Percentiles rank a stretch among this genome's conserved stretches.
These are phyloP conservation scores for Globisporangium lucens DNA, from an alignment of 352 stramenopile species.

Conservation along the genomic window DNA sequence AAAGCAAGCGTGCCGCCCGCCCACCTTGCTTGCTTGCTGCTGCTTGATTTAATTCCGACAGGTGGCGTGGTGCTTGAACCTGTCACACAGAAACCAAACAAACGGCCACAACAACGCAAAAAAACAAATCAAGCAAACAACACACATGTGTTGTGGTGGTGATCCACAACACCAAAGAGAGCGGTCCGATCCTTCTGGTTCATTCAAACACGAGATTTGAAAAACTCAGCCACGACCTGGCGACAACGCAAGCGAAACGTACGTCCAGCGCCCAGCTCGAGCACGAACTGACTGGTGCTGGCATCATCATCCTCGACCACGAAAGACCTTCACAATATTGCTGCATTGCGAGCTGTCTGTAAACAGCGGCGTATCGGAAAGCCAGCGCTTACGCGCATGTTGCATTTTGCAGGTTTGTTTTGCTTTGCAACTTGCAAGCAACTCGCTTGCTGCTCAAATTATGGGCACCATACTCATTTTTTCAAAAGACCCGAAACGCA, in stretches of 20 bases:
- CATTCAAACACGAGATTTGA: neutral
- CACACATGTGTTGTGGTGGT: no score
- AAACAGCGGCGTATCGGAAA: neutral
- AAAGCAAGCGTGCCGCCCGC: no score
- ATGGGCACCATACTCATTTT: no score
- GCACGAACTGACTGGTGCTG: neutral
- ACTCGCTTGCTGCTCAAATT: no score
- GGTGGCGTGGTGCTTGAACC: neutral
- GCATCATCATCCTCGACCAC: neutral
- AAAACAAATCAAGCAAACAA: neutral
- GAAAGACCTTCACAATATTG: no score
- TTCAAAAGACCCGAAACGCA: no score
- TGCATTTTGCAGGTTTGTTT: no score
- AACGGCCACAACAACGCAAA: neutral
- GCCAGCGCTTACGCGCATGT: neutral
- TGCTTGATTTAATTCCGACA: neutral
- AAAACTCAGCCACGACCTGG: neutral
- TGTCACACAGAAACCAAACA: neutral
- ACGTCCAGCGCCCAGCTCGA: no score
- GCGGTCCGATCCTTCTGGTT: neutral
- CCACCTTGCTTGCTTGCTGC: neutral
- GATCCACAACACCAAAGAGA: no score
- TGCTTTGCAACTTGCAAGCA: no score
- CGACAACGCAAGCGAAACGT: neutral
- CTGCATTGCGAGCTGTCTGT: neutral